Percentiles rank a stretch among this genome's conserved stretches.
Evolutionary conservation across 1,139 yeast genomes (phyloP).

Genomic region (Sugiyamaella paludigena): DNA sequence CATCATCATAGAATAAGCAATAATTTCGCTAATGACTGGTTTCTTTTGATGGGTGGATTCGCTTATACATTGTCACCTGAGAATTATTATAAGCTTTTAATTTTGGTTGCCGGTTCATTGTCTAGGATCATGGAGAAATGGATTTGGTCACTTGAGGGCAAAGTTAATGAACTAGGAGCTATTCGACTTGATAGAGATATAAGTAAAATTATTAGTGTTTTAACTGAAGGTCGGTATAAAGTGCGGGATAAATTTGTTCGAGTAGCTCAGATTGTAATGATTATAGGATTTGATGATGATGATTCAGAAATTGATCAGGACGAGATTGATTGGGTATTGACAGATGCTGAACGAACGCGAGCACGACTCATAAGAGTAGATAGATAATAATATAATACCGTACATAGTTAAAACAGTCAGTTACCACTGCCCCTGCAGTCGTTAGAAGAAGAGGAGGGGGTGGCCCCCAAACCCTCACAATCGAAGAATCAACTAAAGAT

Average conservation of each 20-base stretch:
- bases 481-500: not conserved
- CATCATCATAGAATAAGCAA: slow-evolving; percentile 14
- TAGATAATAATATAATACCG: slow-evolving; percentile 1
- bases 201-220: slow-evolving; percentile 55
- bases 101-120: slow-evolving; percentile 51
- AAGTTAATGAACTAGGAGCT: slow-evolving; percentile 80
- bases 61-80: slow-evolving; percentile 54
- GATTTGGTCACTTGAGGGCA: slow-evolving; percentile 61
- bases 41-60: slow-evolving; percentile 61
- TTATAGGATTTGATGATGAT: slow-evolving; percentile 81
- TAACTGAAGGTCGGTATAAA: slow-evolving; percentile 47
- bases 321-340: slow-evolving; percentile 73
- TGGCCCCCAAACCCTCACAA: slow-evolving; percentile 2
- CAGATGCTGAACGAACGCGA: slow-evolving; percentile 67
- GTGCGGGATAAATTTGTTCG: slow-evolving; percentile 75
- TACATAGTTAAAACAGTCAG: not conserved
- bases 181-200: slow-evolving; percentile 81
- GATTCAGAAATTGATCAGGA: slow-evolving; percentile 66
- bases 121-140: slow-evolving; percentile 61
- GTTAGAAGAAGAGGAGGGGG: no score
- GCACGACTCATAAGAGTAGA: slow-evolving; percentile 41
- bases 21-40: slow-evolving; percentile 51
- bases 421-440: slow-evolving; percentile 1
- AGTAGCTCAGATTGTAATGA: slow-evolving; percentile 77
- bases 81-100: slow-evolving; percentile 50